Evolutionary conservation across 2,329 filamentous ascomycete genomes (phyloP).

Genomic region (Aspergillus melleus): DNA sequence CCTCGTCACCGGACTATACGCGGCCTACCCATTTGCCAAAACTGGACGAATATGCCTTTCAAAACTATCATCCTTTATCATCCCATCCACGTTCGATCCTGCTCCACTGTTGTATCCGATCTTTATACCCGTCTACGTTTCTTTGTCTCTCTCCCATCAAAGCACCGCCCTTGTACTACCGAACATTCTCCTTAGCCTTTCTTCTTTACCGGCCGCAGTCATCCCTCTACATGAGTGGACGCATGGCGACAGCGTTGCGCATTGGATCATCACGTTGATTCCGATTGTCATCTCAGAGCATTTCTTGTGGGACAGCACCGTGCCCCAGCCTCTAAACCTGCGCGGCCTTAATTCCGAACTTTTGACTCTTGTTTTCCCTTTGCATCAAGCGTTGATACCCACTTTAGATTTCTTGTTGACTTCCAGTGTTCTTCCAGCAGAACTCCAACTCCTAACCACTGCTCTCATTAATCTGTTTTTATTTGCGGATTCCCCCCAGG

Average conservation of each 20-base stretch:
- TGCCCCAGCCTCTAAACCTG: slow-evolving; percentile 32
- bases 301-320: slow-evolving; percentile 34
- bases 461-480: slow-evolving; percentile 79
- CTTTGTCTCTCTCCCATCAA: slow-evolving; percentile 68
- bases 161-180: slow-evolving; percentile 66
- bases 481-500: slow-evolving; percentile 77
- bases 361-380: slow-evolving; percentile 70
- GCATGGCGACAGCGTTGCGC: slow-evolving; percentile 64
- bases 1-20: slow-evolving; percentile 35
- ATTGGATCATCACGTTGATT: slow-evolving; percentile 75
- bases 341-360: slow-evolving; percentile 55
- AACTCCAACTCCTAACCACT: slow-evolving; percentile 82
- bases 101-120: slow-evolving; percentile 88
- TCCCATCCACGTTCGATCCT: slow-evolving; percentile 83
- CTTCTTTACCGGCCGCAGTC: slow-evolving; percentile 70
- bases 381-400: slow-evolving; percentile 75
- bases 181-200: slow-evolving; percentile 78
- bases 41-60: slow-evolving; percentile 30
- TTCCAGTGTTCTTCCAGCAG: slow-evolving; percentile 81
- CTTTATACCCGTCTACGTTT: slow-evolving; percentile 71
- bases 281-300: slow-evolving; percentile 62
- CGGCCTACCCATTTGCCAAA: slow-evolving; percentile 55
- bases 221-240: slow-evolving; percentile 64
- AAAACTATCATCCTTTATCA: slow-evolving; percentile 51
- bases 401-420: slow-evolving; percentile 79